Conservation (phyloP, 345 rosid species). For the Acer saccharum region DNA sequence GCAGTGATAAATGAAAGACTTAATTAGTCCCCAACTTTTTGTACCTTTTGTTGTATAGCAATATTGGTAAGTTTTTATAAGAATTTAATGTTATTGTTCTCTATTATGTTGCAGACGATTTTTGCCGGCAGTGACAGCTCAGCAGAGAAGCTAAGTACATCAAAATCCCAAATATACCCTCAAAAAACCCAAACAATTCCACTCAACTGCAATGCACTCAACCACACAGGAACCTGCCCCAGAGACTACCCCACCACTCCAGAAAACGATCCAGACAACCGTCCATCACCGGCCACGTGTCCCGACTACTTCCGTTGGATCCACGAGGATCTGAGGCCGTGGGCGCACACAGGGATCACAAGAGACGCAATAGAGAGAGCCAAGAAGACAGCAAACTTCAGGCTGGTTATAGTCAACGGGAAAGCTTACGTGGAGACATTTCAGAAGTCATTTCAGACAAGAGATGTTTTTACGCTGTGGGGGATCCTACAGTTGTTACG, state of each 20-base stretch:
- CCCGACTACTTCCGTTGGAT: conserved; percentile 95
- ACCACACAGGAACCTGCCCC: conserved; percentile 45
- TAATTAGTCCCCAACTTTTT: neutral
- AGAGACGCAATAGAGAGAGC: conserved; percentile 66
- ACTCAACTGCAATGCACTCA: conserved; percentile 45
- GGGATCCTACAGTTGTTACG: conserved; percentile 80
- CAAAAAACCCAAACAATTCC: conserved; percentile 34
- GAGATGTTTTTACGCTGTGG: conserved; percentile 84
- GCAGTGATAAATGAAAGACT: neutral
- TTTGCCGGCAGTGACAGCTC: conserved; percentile 3
- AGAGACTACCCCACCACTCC: conserved; percentile 31
- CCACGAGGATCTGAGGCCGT: conserved; percentile 86
- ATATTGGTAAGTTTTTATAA: neutral
- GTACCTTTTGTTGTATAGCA: neutral
- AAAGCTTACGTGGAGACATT: conserved; percentile 57
- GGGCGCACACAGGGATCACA: conserved; percentile 73
- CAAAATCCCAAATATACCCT: neutral
- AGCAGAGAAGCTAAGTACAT: neutral
- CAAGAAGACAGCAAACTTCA: conserved; percentile 54
- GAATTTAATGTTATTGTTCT: neutral
- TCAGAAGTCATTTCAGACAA: conserved; percentile 56
- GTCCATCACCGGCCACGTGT: conserved; percentile 35
- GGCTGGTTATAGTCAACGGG: conserved; percentile 57
- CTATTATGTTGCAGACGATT: conserved; percentile 23
- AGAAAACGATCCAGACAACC: conserved; percentile 23